Percentiles rank a stretch among this genome's conserved stretches.
Evolutionary conservation across 2,329 filamentous ascomycete genomes (phyloP).

Genomic region (Arthrobotrys musiformis): DNA sequence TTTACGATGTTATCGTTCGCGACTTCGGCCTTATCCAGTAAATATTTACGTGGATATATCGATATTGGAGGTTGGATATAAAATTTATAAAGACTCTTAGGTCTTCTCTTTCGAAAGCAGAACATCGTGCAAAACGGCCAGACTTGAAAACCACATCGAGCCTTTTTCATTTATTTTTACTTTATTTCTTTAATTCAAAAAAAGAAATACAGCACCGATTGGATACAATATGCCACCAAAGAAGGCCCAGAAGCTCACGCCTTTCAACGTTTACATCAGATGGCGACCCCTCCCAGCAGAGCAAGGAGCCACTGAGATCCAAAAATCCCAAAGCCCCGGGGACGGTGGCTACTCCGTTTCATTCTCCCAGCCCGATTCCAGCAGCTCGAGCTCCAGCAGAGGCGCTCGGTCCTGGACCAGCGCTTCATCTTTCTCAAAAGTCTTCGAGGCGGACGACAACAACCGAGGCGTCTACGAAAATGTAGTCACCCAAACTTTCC

Average conservation of each 20-base stretch:
- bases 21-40: not conserved
- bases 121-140: not conserved
- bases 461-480: slow-evolving; percentile 58
- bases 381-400: slow-evolving; percentile 18
- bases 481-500: slow-evolving; percentile 62
- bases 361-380: slow-evolving; percentile 15
- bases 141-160: not conserved
- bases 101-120: too few relatives aligned
- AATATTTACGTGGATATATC: too few relatives aligned
- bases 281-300: slow-evolving; percentile 49
- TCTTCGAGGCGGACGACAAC: slow-evolving; percentile 59
- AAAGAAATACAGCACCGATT: not conserved
- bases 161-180: not conserved
- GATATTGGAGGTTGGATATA: too few relatives aligned
- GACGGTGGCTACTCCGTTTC: slow-evolving; percentile 35
- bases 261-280: slow-evolving; percentile 49
- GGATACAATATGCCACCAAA: slow-evolving; percentile 38
- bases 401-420: slow-evolving; percentile 57
- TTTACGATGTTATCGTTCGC: not conserved
- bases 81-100: too few relatives aligned
- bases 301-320: slow-evolving; percentile 26
- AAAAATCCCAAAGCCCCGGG: not conserved
- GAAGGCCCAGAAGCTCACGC: slow-evolving; percentile 13
- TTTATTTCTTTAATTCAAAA: not conserved
- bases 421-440: slow-evolving; percentile 56